Evolutionary conservation across 768 basidiomycete genomes (phyloP), one percentile per base, ranked within the genome.

Genomic region (Dendrothele bispora): DNA sequence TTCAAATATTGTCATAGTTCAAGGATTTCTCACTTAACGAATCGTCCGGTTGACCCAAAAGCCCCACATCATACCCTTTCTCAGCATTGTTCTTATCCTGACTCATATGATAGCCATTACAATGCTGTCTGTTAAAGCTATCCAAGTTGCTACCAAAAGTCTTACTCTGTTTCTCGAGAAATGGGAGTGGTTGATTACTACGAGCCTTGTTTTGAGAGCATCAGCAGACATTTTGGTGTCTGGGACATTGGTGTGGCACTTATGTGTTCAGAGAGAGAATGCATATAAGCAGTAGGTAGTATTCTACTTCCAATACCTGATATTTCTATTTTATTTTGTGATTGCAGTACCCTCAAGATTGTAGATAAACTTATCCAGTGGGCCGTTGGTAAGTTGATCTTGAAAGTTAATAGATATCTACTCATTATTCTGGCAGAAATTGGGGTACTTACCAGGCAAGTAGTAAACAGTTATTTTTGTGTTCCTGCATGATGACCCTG

Each of bases 181-280:
- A 43, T 43, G 41, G 41, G 27, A 29, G 7, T 43, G 41, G 41
- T 29, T 43, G 15, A 43, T 43, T 20, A 29, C 32, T 30, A 43
- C 41, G n/a, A 20, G 28, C 4, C 41, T 43, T 20, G 27, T 26
- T 7, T n/a, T 43, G 41, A 22, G 41, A 18, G 41, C 41, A 15
- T 21, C 32, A n/a, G 41, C 41, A 30, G 41, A 43, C 14, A 27
- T 43, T 14, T 8, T 29, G 18, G 32, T 43, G 18, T 27, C 41
- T 43, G 41, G 41, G 18, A 43, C 24, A n/a, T 11, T 43, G 5
- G 41, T 43, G 2, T 43, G 32, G 14, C 27, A 43, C 32, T 30
- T 43, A 7, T 12, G 24, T 6, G 18, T 10, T 30, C 12, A 30
- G 10, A 22, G 41, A 2, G 8, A 43, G 24, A 30, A 20, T 15